Evolutionary conservation across 768 basidiomycete genomes (phyloP).

Genomic region (Tephrocybe sp.): DNA sequence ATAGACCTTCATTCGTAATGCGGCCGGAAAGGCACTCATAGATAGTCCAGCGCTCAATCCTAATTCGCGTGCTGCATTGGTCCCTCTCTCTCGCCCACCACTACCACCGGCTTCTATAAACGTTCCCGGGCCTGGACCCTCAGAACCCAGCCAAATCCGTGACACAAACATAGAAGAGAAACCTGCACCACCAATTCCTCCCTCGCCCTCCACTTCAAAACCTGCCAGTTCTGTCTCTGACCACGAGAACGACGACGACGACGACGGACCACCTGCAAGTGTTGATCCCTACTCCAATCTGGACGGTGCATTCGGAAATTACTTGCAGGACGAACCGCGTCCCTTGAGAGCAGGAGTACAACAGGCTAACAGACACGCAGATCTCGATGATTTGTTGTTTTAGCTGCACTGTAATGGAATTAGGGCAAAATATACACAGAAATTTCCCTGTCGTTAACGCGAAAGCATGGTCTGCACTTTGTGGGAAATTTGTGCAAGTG

Average conservation of each 20-base stretch:
- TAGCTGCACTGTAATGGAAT: constrained; percentile 23
- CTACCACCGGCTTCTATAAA: constrained; percentile 46
- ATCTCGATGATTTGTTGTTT: constrained; percentile 71
- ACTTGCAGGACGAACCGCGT: constrained; percentile 70
- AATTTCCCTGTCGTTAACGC: constrained; percentile 14
- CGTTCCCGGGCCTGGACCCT: constrained; percentile 65
- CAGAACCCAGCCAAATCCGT: constrained; percentile 39
- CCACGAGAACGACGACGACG: constrained; percentile 34
- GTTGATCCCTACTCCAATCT: constrained; percentile 84
- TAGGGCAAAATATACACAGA: constrained; percentile 12
- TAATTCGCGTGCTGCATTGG: constrained; percentile 71
- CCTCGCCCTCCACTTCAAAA: constrained; percentile 18
- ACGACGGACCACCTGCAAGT: constrained; percentile 36
- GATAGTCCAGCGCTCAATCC: constrained; percentile 91
- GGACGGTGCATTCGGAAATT: constrained; percentile 73
- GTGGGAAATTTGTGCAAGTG: constrained; percentile 25
- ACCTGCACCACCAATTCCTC: constrained; percentile 32
- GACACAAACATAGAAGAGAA: constrained; percentile 27
- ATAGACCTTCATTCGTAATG: constrained; percentile 92
- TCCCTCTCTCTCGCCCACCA: constrained; percentile 55
- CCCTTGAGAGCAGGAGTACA: constrained; percentile 51
- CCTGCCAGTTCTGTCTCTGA: constrained; percentile 26
- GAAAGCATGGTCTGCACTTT: constrained; percentile 26
- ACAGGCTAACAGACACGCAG: constrained; percentile 36
- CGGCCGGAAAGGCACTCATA: constrained; percentile 74